Conservation (phyloP, 2,329 filamentous ascomycete genomes). For the Ustulina deusta region DNA sequence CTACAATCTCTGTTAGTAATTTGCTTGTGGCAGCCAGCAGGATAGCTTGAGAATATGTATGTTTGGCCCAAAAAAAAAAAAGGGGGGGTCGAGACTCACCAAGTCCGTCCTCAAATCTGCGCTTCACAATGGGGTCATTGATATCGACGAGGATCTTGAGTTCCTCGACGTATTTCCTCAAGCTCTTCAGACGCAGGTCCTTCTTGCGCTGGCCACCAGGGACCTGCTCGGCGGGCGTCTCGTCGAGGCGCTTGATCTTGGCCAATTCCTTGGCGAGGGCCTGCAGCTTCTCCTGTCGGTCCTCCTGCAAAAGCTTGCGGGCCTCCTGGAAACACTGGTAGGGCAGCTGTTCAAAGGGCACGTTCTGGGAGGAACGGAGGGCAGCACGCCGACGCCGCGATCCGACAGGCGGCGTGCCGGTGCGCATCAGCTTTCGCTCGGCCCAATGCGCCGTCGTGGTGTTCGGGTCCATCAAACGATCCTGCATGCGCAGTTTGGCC, state of each 20-base stretch:
- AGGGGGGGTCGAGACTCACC: slow-evolving; percentile 66
- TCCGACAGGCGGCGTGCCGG: slow-evolving; percentile 79
- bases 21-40: too few relatives aligned
- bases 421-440: slow-evolving; percentile 75
- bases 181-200: slow-evolving; percentile 73
- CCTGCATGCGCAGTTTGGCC: slow-evolving; percentile 48
- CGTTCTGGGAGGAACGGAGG: slow-evolving; percentile 70
- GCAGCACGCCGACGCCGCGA: slow-evolving; percentile 86
- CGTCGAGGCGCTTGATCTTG: slow-evolving; percentile 76
- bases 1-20: slow-evolving; percentile 60
- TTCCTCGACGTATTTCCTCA: slow-evolving; percentile 78
- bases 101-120: slow-evolving; percentile 89
- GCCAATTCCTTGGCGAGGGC: slow-evolving; percentile 75
- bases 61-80: too few relatives aligned
- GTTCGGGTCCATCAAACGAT: slow-evolving; percentile 70
- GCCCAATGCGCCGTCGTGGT: slow-evolving; percentile 73
- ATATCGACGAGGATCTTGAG: slow-evolving; percentile 93
- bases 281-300: slow-evolving; percentile 83
- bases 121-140: slow-evolving; percentile 94
- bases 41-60: neutral
- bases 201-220: slow-evolving; percentile 74
- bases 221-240: slow-evolving; percentile 66
- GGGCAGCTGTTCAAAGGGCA: slow-evolving; percentile 93
- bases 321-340: slow-evolving; percentile 99
- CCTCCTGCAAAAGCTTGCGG: slow-evolving; percentile 80